Conservation (phyloP, 2,329 filamentous ascomycete genomes). For the Aspergillus sp. region DNA sequence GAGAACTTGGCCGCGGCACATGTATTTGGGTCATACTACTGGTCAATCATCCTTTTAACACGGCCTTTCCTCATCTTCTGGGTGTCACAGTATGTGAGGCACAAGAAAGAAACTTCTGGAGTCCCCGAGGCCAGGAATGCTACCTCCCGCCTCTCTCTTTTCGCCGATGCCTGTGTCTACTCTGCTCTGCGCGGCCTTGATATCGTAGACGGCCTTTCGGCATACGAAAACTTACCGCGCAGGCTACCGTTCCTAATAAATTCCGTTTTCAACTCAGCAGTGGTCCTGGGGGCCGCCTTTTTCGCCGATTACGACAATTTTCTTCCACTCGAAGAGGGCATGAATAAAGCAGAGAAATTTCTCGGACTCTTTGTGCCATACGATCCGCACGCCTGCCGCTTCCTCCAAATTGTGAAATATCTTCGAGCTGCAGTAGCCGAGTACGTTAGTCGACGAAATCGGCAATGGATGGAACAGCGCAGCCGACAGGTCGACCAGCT, state of each 20-base stretch:
- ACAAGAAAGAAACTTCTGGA: constrained; percentile 22
- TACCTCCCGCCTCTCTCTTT: constrained; percentile 34
- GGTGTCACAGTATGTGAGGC: constrained; percentile 42
- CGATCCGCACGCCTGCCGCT: constrained; percentile 38
- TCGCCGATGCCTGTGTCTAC: constrained; percentile 47
- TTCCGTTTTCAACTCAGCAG: constrained; percentile 46
- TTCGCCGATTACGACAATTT: constrained; percentile 48
- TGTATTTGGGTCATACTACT: constrained; percentile 53
- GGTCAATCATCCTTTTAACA: constrained; percentile 55
- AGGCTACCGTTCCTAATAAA: constrained; percentile 49
- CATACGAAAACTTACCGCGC: constrained; percentile 38
- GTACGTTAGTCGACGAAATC: constrained; percentile 38
- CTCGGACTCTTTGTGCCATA: constrained; percentile 34
- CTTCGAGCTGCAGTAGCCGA: constrained; percentile 40
- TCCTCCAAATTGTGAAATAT: constrained; percentile 39
- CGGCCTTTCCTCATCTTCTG: constrained; percentile 56
- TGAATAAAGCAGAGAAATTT: constrained; percentile 37
- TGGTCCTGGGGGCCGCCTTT: constrained; percentile 47
- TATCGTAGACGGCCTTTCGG: constrained; percentile 38
- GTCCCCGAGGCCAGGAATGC: constrained; percentile 22
- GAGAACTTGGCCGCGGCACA: constrained; percentile 49
- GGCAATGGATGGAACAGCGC: constrained; percentile 40
- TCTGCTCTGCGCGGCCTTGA: constrained; percentile 43
- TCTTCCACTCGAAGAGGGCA: constrained; percentile 33
- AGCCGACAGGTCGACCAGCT: constrained; percentile 43